A percentile compares a stretch with the other conserved stretches of the same genome.
These are phyloP conservation scores for Grosmannia clavigera DNA, from an alignment of 2,329 filamentous ascomycete genomes.

Conservation along the genomic window DNA sequence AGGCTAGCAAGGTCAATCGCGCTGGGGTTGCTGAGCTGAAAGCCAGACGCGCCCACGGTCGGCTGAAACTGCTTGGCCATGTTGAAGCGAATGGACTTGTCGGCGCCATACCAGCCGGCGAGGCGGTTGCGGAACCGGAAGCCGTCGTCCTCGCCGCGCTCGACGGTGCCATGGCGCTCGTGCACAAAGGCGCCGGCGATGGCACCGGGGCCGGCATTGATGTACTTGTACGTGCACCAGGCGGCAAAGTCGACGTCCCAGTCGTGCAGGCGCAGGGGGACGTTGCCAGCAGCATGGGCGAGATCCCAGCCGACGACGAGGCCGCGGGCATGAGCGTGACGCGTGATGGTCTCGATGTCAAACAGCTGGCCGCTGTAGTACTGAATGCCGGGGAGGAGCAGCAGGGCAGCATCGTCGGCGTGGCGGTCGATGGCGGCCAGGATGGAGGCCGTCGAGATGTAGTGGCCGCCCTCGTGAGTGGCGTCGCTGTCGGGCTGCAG, in stretches of 20 bases:
- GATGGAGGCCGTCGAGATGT: slow-evolving; percentile 59
- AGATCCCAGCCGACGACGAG: slow-evolving; percentile 50
- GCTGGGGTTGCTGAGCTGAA: slow-evolving; percentile 72
- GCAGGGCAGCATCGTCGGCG: slow-evolving; percentile 54
- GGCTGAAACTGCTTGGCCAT: slow-evolving; percentile 77
- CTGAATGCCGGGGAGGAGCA: slow-evolving; percentile 78
- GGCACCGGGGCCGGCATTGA: slow-evolving; percentile 72
- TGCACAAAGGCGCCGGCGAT: slow-evolving; percentile 78
- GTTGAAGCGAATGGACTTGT: slow-evolving; percentile 48
- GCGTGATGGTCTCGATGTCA: slow-evolving; percentile 70
- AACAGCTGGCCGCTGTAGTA: slow-evolving; percentile 88
- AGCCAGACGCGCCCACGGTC: slow-evolving; percentile 66
- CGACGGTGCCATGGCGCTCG: slow-evolving; percentile 52
- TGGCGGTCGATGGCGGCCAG: slow-evolving; percentile 63
- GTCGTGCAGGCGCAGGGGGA: slow-evolving; percentile 65
- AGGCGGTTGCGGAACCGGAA: slow-evolving; percentile 51
- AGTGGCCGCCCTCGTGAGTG: slow-evolving; percentile 24
- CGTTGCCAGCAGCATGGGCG: slow-evolving; percentile 62
- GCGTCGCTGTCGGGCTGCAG: slow-evolving; percentile 48
- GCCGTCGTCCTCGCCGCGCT: not conserved
- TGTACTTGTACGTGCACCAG: slow-evolving; percentile 93
- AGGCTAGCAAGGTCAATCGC: slow-evolving; percentile 69
- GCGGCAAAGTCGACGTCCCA: slow-evolving; percentile 87
- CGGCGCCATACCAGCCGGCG: slow-evolving; percentile 77
- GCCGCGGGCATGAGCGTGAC: slow-evolving; percentile 48